Evolutionary conservation across 1,139 yeast species (phyloP).

Genomic region (Pichia sp.): DNA sequence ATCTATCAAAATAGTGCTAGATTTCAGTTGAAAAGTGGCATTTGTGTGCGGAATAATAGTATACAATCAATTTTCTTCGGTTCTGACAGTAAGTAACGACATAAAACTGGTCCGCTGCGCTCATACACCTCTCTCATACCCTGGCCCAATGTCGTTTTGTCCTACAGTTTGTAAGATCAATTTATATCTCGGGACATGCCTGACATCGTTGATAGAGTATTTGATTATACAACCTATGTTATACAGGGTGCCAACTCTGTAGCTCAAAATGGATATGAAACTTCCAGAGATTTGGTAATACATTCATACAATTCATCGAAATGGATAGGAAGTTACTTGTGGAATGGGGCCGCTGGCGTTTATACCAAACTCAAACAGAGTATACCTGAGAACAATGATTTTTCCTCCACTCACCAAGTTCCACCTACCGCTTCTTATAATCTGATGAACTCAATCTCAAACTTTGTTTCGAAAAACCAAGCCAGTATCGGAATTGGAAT

Average conservation of each 20-base stretch:
- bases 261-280: conserved; percentile 5
- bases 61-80: too few relatives aligned
- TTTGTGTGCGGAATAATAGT: too few relatives aligned
- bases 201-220: conserved; percentile 18
- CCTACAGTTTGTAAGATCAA: too few relatives aligned
- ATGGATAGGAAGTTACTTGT: conserved; percentile 4
- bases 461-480: conserved; percentile 1
- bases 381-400: background rate
- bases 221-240: conserved; percentile 11
- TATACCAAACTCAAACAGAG: conserved; percentile 5
- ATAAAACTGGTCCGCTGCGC: too few relatives aligned
- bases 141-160: too few relatives aligned
- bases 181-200: too few relatives aligned
- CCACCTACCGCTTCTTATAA: conserved; percentile 3
- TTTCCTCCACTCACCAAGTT: background rate
- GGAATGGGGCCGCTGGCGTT: conserved; percentile 2
- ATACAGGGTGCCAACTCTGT: conserved; percentile 7
- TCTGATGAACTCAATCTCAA: conserved; percentile 2
- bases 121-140: too few relatives aligned
- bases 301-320: conserved; percentile 9
- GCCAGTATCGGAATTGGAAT: conserved; percentile 11
- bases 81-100: too few relatives aligned
- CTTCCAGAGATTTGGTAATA: conserved; percentile 9
- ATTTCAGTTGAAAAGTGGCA: too few relatives aligned
- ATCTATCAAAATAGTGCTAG: too few relatives aligned